These are phyloP conservation scores for Phytophthora constricta DNA, from an alignment of 352 stramenopile genomes.

Conservation along the genomic window DNA sequence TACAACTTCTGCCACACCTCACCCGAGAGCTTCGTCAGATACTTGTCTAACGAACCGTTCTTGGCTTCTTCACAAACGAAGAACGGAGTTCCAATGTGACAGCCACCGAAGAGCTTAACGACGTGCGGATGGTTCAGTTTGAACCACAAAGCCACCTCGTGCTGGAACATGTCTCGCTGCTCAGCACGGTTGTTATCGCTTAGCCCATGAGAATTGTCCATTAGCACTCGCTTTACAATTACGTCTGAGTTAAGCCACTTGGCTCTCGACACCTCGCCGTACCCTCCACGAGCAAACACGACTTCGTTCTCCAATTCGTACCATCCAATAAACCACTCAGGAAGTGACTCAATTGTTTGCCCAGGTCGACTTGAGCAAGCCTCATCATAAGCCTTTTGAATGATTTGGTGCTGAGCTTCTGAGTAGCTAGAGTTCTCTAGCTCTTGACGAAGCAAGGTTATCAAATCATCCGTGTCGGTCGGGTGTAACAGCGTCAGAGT, in stretches of 20 bases:
- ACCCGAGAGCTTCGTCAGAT: conserved; percentile 10
- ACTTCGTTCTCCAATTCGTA: conserved; percentile 10
- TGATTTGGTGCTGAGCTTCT: neutral
- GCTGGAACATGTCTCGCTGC: conserved; percentile 1
- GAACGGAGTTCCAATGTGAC: conserved; percentile 34
- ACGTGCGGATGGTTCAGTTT: conserved; percentile 45
- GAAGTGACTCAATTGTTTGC: neutral
- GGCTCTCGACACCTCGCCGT: conserved; percentile 7
- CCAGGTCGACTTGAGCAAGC: neutral
- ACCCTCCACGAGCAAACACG: neutral
- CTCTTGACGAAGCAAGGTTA: neutral
- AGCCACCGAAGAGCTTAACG: conserved; percentile 42
- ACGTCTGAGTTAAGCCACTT: conserved; percentile 24
- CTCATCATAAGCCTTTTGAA: conserved; percentile 4
- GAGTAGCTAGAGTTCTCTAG: neutral
- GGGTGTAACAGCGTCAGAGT: neutral
- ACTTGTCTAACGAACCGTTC: conserved; percentile 34
- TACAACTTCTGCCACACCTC: conserved; percentile 37
- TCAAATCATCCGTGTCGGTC: neutral
- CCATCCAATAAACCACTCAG: conserved; percentile 12
- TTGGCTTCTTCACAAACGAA: too few species aligned
- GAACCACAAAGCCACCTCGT: conserved; percentile 42
- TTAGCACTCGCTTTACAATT: conserved; percentile 9
- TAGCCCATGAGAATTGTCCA: neutral
- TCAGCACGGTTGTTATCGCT: neutral